Conservation (phyloP, 148 eudicot genomes). For the Drosera capensis region DNA sequence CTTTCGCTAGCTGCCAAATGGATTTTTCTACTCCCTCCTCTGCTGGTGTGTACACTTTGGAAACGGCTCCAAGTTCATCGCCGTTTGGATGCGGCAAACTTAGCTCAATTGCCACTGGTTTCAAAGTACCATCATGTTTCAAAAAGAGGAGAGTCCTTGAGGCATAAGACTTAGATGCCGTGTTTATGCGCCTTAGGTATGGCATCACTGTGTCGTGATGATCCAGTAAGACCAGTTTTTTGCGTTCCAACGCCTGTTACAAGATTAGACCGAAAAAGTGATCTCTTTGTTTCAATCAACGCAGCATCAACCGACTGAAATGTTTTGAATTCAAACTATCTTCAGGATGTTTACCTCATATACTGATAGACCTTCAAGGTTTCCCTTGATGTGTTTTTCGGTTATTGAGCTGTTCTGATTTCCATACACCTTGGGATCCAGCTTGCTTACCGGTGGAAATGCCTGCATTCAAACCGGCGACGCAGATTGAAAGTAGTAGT, state of each 20-base stretch:
- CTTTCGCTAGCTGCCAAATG: too few relatives aligned
- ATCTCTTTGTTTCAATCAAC: neutral
- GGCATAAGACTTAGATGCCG: slow-evolving; percentile 13
- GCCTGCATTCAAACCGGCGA: too few relatives aligned
- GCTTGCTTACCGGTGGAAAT: slow-evolving; percentile 54
- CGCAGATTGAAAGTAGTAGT: too few relatives aligned
- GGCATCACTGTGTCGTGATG: slow-evolving; percentile 18
- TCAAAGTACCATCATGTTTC: slow-evolving; percentile 8
- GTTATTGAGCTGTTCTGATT: slow-evolving; percentile 56
- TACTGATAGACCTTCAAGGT: neutral
- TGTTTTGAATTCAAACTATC: too few relatives aligned
- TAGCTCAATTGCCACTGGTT: too few relatives aligned
- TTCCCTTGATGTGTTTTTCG: slow-evolving; percentile 8
- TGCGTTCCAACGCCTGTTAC: slow-evolving; percentile 11
- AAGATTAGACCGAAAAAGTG: neutral
- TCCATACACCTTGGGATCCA: slow-evolving; percentile 51
- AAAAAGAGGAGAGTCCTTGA: slow-evolving; percentile 18
- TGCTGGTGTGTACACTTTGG: too few relatives aligned
- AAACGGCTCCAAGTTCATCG: too few relatives aligned
- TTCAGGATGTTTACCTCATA: neutral
- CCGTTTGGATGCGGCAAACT: slow-evolving; percentile 14
- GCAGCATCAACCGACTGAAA: too few relatives aligned
- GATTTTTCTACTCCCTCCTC: too few relatives aligned
- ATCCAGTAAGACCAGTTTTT: slow-evolving; percentile 12
- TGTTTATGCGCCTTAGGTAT: slow-evolving; percentile 14